These are phyloP conservation scores for Eragrostis curvula DNA, from an alignment of 176 grass and related monocot genomes.

Conservation along the genomic window DNA sequence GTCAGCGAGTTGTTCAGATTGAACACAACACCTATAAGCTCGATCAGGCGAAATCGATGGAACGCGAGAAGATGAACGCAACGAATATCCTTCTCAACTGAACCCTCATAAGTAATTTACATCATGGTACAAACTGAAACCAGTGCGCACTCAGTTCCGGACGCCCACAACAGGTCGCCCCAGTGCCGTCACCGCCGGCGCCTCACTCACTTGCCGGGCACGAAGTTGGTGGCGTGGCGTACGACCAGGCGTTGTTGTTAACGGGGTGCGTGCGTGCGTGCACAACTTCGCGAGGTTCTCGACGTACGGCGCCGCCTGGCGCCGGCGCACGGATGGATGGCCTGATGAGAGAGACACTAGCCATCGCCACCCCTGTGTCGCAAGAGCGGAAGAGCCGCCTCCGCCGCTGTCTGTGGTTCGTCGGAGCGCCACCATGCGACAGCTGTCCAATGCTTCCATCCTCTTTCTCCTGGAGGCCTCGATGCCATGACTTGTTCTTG, in stretches of 20 bases:
- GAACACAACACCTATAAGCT: neutral
- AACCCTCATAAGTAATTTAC: neutral
- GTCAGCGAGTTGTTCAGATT: neutral
- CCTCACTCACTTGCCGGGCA: slow-evolving; percentile 66
- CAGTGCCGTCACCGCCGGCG: neutral
- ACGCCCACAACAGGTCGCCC: neutral
- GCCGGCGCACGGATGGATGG: no score
- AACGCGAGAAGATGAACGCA: neutral
- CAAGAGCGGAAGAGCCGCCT: no score
- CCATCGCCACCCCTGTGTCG: no score
- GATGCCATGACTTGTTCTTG: no score
- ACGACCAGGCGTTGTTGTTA: slow-evolving; percentile 94
- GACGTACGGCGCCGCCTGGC: no score
- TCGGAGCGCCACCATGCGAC: no score
- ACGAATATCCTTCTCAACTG: neutral
- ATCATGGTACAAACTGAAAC: slow-evolving; percentile 12
- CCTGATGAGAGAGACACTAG: no score
- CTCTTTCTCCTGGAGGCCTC: no score
- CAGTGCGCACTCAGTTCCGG: neutral
- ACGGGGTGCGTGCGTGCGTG: slow-evolving; percentile 89
- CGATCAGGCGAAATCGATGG: no score
- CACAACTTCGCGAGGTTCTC: slow-evolving; percentile 93
- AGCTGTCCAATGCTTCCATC: no score
- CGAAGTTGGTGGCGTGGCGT: slow-evolving; percentile 98
- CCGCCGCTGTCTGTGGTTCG: no score